A percentile compares a stretch with the other conserved stretches of the same genome.
These are phyloP conservation scores for Colletotrichum sp. DNA, from an alignment of 2,329 filamentous ascomycete species.

Conservation along the genomic window DNA sequence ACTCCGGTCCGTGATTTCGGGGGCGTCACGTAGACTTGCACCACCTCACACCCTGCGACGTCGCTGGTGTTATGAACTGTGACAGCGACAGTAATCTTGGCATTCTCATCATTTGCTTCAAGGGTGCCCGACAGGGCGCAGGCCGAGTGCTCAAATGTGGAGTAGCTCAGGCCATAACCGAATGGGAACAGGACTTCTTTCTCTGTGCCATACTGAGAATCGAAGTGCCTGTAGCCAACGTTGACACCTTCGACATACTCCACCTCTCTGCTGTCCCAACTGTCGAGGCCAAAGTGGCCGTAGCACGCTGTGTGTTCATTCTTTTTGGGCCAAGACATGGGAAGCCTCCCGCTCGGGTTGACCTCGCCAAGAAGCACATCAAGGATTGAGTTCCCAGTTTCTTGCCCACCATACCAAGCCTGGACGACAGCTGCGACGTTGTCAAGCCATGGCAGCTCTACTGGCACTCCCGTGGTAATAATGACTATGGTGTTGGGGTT, in stretches of 20 bases:
- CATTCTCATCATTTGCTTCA: neutral
- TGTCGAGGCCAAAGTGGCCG: conserved; percentile 42
- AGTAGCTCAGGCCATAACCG: conserved; percentile 70
- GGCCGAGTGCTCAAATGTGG: conserved; percentile 20
- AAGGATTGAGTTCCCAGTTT: conserved; percentile 70
- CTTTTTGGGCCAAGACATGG: conserved; percentile 53
- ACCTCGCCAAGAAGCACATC: conserved; percentile 68
- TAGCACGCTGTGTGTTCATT: conserved; percentile 34
- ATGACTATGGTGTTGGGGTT: conserved; percentile 67
- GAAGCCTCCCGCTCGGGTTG: conserved; percentile 48
- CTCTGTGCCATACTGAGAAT: conserved; percentile 50
- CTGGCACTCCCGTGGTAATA: conserved; percentile 67
- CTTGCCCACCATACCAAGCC: conserved; percentile 79
- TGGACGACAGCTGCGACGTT: conserved; percentile 67
- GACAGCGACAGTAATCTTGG: neutral
- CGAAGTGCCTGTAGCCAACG: conserved; percentile 72
- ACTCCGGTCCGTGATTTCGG: neutral
- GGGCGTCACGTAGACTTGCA: neutral
- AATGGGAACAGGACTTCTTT: conserved; percentile 67
- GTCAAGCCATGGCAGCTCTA: conserved; percentile 59
- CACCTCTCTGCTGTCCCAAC: conserved; percentile 50
- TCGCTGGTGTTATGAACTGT: neutral
- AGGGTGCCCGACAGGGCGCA: neutral
- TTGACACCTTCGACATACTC: conserved; percentile 72
- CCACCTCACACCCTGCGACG: neutral